Conservation (phyloP, 1,284 basidiomycete genomes). For the Austroboletus novae-zelandiae region DNA sequence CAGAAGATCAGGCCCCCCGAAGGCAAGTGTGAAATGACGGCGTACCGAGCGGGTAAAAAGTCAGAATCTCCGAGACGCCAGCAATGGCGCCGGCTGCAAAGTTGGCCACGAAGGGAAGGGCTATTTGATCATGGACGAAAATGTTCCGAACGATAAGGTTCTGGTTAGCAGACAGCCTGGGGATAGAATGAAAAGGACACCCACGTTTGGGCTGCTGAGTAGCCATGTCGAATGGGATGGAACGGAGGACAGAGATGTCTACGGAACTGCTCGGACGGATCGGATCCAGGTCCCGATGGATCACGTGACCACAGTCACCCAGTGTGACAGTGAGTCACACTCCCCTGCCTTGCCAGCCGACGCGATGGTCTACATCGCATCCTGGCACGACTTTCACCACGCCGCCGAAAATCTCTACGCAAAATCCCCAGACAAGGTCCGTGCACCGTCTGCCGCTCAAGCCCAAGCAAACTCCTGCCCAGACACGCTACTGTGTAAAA, state of each 20-base stretch:
- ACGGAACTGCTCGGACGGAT: not conserved
- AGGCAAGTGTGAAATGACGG: slow-evolving; percentile 29
- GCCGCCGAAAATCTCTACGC: slow-evolving; percentile 80
- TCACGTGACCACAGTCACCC: slow-evolving; percentile 22
- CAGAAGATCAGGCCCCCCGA: not conserved
- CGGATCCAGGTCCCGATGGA: not conserved
- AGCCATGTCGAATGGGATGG: slow-evolving; percentile 28
- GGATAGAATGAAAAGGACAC: slow-evolving; percentile 9
- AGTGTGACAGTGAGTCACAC: slow-evolving; percentile 3
- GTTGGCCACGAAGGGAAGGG: slow-evolving; percentile 83
- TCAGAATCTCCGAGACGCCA: slow-evolving; percentile 86
- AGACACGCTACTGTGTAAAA: slow-evolving; percentile 89
- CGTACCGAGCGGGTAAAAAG: slow-evolving; percentile 90
- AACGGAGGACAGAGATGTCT: not conserved
- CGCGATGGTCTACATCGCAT: slow-evolving; percentile 71
- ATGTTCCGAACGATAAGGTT: slow-evolving; percentile 2
- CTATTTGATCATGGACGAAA: slow-evolving; percentile 36
- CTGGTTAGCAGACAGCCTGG: not conserved
- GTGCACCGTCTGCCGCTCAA: slow-evolving; percentile 21
- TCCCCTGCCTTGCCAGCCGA: slow-evolving; percentile 18
- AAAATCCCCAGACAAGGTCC: slow-evolving; percentile 72
- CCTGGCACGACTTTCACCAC: slow-evolving; percentile 84
- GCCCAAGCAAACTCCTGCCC: slow-evolving; percentile 1
- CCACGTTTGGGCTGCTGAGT: slow-evolving; percentile 46
- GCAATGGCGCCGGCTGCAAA: slow-evolving; percentile 91